phyloP scores from a whole-genome alignment of 225 moss, liverwort and hornwort species.

The Anthoceros angustus region DNA sequence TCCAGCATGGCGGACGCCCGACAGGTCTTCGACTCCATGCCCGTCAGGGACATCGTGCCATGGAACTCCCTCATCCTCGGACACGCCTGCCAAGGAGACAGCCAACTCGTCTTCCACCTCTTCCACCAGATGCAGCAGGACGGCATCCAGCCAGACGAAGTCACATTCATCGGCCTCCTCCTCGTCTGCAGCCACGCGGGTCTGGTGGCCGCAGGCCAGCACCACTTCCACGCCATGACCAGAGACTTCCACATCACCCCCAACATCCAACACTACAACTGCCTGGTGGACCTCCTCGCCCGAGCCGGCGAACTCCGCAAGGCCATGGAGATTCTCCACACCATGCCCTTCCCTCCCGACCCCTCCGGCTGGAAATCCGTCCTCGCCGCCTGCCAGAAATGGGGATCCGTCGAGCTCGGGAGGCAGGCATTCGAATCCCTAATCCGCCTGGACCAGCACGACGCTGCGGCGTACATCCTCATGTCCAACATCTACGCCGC shows the following conservation, averaged over 20 bases:
- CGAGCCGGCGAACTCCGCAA: neutral
- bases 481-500: constrained; percentile 2
- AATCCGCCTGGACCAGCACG: neutral
- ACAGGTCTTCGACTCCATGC: neutral
- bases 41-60: neutral
- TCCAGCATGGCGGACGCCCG: neutral
- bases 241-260: neutral
- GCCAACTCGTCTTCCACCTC: neutral
- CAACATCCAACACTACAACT: neutral
- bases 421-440: neutral
- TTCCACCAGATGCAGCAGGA: neutral
- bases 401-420: neutral
- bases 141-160: neutral
- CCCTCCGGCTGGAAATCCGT: neutral
- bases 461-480: neutral
- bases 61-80: neutral
- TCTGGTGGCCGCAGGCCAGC: neutral
- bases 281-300: neutral
- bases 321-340: neutral
- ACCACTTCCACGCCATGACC: neutral
- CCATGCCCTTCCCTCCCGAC: neutral
- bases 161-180: neutral
- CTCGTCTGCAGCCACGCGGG: neutral
- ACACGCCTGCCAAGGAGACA: neutral
- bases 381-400: neutral